Base-by-base conservation (phyloP, 2,329 filamentous ascomycete species). In the Sphaerulina populicola region DNA sequence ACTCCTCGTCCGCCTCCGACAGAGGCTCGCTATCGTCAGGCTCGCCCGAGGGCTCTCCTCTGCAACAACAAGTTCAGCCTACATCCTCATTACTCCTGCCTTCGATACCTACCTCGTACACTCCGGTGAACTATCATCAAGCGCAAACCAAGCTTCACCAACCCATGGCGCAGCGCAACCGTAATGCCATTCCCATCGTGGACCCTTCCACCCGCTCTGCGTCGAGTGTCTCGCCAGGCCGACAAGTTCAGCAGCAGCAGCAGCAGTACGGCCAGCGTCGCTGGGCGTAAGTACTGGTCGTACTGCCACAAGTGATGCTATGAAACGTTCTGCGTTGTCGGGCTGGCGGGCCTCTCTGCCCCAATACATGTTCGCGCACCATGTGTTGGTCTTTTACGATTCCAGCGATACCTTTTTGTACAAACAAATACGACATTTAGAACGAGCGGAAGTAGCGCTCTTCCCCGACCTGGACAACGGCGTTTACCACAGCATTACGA, bases 181-280 rank as follows among this genome's bases (percentile, higher is more conserved):
- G 89, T 71, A 97, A 96, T 70, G 88, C 93, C 65, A 97, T 97
- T 61, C 91, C 91, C 53, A 98, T 98, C 69, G 88, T 97, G 72
- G 94, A 98, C 77, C 93, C 93, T 49, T 86, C 81, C 61, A 96
- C 91, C 51, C 89, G 93, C 66, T 82, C 89, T 65, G 85, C 96
- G 76, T 83, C 88, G 51, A 94, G 88, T 74, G 77, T 83, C 65
- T 82, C 80, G 50, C 81, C 81, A 53, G 78, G 74, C 66, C 76
- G 80, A 60, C 68, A 71, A 72, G 78, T 80, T 18, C 18, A 18
- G 23, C 23, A 27, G 23, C 23, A 3, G 75, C 80, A 82, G 73
- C 75, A 78, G 66, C 72, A 75, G 66, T 73, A 71, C 60, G 54
- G 58, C 48, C 59, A 65, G 55, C 72, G 73, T 62, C 73, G 73